These are phyloP conservation scores for Trichaptum fuscoviolaceum DNA, from an alignment of 768 basidiomycete genomes.

Conservation along the genomic window DNA sequence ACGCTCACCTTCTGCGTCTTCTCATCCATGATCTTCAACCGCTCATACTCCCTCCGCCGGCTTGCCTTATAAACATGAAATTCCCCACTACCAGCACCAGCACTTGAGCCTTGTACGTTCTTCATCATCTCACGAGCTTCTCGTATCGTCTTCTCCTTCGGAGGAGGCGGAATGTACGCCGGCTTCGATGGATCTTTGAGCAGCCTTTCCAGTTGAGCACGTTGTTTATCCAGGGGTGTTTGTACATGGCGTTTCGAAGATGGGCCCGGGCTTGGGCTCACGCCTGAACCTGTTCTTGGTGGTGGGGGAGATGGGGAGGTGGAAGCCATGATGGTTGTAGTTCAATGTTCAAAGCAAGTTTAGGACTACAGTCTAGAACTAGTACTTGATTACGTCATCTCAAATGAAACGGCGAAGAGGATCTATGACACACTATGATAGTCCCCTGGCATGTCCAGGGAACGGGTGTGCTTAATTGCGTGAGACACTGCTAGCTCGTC, in stretches of 20 bases:
- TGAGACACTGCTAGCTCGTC: too few species aligned
- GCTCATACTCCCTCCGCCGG: conserved; percentile 90
- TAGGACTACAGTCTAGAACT: too few species aligned
- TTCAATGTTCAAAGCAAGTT: too few species aligned
- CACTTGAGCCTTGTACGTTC: conserved; percentile 97
- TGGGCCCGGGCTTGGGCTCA: conserved; percentile 11
- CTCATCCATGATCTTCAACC: conserved; percentile 88
- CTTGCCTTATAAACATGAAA: conserved; percentile 99
- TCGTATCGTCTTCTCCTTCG: conserved; percentile 77
- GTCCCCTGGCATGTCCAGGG: too few species aligned
- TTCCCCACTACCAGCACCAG: conserved; percentile 95
- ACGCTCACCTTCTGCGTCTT: conserved; percentile 61
- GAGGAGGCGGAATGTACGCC: conserved; percentile 71
- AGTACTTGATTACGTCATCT: too few species aligned
- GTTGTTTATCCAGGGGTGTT: conserved; percentile 48
- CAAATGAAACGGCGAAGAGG: too few species aligned
- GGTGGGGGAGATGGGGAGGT: not conserved
- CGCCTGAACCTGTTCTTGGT: not conserved
- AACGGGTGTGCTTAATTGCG: too few species aligned
- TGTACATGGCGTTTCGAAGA: conserved; percentile 38
- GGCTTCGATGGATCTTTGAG: conserved; percentile 87
- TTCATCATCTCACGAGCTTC: conserved; percentile 96
- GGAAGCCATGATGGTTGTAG: not conserved
- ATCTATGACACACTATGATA: too few species aligned
- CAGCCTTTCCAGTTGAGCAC: conserved; percentile 74